Percentiles rank a stretch among this genome's conserved stretches.
Evolutionary conservation across 2,329 filamentous ascomycete genomes (phyloP).

Genomic region (Coniochaeta prunicola): DNA sequence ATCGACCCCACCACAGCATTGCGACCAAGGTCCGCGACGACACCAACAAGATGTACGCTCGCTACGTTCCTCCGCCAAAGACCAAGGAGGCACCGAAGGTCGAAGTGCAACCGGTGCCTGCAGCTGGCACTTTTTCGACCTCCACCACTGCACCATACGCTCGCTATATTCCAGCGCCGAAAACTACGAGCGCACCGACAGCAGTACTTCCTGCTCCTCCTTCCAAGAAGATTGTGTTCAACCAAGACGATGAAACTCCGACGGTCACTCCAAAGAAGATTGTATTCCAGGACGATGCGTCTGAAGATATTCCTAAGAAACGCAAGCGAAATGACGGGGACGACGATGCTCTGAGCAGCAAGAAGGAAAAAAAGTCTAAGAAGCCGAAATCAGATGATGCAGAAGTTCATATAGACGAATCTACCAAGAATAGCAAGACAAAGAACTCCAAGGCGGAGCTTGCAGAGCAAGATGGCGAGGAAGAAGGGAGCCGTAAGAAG

Average conservation of each 20-base stretch:
- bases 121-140: not conserved
- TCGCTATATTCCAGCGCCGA: not conserved
- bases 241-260: constrained; percentile 4
- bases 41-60: constrained; percentile 29
- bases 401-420: not conserved
- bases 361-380: constrained; percentile 2
- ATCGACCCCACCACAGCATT: constrained; percentile 6
- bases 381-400: not conserved
- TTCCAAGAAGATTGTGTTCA: constrained; percentile 2
- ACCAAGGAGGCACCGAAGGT: constrained; percentile 8
- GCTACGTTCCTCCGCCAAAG: constrained; percentile 31
- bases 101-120: not conserved
- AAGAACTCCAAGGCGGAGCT: not conserved
- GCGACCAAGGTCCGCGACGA: not conserved
- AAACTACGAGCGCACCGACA: not conserved
- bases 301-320: constrained; percentile 2
- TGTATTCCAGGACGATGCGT: not conserved
- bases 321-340: not conserved
- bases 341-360: not conserved
- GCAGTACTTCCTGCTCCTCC: not conserved
- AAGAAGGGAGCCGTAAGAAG: constrained; percentile 9
- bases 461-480: not conserved
- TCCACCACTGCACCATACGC: not conserved
- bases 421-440: not conserved
- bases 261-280: constrained; percentile 2